Evolutionary conservation across 192 early-diverging fungal species (phyloP).

Genomic region (Entomortierella chlamydospora): DNA sequence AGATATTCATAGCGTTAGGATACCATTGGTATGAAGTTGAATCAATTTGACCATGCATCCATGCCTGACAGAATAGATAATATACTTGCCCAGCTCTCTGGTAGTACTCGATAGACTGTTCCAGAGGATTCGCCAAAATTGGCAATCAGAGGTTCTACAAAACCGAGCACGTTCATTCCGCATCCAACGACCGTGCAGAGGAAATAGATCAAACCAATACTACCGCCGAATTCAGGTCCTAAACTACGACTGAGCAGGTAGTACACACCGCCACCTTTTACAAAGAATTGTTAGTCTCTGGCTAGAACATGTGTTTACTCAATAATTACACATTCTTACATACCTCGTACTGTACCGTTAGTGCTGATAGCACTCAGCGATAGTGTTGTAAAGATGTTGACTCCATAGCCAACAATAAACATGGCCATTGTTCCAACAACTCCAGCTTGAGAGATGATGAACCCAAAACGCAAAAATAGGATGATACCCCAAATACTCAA

Average conservation of each 20-base stretch:
- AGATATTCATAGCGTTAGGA: neutral
- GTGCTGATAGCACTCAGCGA: conserved; percentile 77
- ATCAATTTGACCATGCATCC: neutral
- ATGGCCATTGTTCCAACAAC: conserved; percentile 69
- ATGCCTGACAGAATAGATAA: no score
- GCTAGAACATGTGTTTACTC: neutral
- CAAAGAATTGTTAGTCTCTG: no score
- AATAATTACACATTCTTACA: no score
- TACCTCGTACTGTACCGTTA: conserved; percentile 71
- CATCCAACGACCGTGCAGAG: conserved; percentile 68
- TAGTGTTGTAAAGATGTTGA: conserved; percentile 74
- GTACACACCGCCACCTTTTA: conserved; percentile 73
- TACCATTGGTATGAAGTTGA: neutral
- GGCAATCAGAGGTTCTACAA: conserved; percentile 71
- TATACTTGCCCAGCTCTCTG: conserved; percentile 59
- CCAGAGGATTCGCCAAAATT: conserved; percentile 70
- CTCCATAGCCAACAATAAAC: conserved; percentile 68
- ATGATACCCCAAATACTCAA: conserved; percentile 80
- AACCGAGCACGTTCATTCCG: conserved; percentile 72
- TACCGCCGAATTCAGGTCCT: conserved; percentile 81
- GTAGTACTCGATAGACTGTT: conserved; percentile 60
- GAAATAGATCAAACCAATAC: conserved; percentile 75
- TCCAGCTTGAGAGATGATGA: conserved; percentile 72
- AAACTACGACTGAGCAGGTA: conserved; percentile 75
- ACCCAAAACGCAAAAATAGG: conserved; percentile 77